Base-by-base conservation (phyloP, 306 rosid species). In the Ceratonia siliqua region DNA sequence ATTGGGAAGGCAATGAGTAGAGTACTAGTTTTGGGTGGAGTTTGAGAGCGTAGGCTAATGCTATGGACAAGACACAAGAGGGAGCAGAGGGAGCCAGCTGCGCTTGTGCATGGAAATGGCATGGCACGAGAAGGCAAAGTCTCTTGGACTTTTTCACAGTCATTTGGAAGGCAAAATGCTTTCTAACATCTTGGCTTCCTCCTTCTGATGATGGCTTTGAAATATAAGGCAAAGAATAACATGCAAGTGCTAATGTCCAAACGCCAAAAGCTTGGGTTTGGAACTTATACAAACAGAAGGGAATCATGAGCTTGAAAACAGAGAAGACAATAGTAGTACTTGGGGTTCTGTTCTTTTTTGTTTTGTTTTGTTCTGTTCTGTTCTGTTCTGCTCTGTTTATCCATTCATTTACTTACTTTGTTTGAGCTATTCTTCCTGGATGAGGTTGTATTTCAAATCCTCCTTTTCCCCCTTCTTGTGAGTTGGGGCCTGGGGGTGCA, bases 1-100 rank as follows among this genome's bases (percentile, higher is more conserved):
- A 76, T 68, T 84, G 80, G 69, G 27, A 28, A 3, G 25, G 82
- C 68, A 80, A 80, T 83, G 87, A 83, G 77, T 83, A 62, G 33
- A 38, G 30, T 62, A 36, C 75, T 41, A 61, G 2, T 67, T 82
- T 59, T 66, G 65, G 77, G 49, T 63, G 30, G 72, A 36, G 28
- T 66, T 32, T 5, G 50, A 52, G 70, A 25, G 28, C 0, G n/a
- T 59, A 21, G 38, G 77, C 71, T 41, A 67, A 21, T 28, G 77
- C 71, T 41, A 67, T 73, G 79, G 52, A 73, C 49, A 79, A 67
- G 50, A 62, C 68, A 38, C 30, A 73, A 73, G 38, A 24, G 62
- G 25, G 12, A 8, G 36, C 64, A 73, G 70, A 21, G 55, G 54
- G 69, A 15, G 78, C 46, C 59, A 74, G 63, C 57, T 48, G 56